Base-by-base conservation (phyloP, 2,329 filamentous ascomycete species). In the Calonectria fujianensis region DNA sequence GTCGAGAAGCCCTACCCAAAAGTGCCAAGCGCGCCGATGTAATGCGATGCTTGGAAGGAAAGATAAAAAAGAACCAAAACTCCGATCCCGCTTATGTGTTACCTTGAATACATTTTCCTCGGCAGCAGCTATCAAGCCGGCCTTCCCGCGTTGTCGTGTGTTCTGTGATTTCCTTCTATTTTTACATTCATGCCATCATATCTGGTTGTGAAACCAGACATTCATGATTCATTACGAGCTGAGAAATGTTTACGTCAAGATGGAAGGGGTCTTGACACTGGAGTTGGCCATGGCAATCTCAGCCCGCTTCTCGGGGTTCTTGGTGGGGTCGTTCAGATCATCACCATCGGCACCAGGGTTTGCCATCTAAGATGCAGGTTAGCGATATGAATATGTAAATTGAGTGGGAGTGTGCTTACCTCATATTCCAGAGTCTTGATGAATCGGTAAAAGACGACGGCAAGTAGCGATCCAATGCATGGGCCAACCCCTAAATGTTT, bases 301-400 rank as follows among this genome's bases (percentile, higher is more conserved):
- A 14, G 83, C 84, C 35, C 79, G 80, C 81, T 86, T 87, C 76
- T 86, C 84, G 1, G 85, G 84, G 75, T 87, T 88, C 79, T 85
- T 83, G 27, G 86, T 87, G 7, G 86, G 86, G 77, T 88, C 86
- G 61, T 87, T 88, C 32, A 78, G 68, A 41, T 83, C 81, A 72
- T 88, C 86, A 37, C 86, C 86, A 75, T 88, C 87, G 27, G 87
- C 86, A 16, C 86, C 86, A 37, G 87, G 87, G 74, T 88, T 88
- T 16, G 85, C 87, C 85, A 87, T 87, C 82, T 86, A 35, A 27
- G n/a, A 45, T 5, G 2, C 11, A 6, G 2, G 37, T 31, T 29
- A 41, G 29, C 74, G 52, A 70, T 63, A 39, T 27, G 27, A 4
- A 8, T 0, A 16, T 66, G 37, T 18, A 14, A 20, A 4, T 14